Evolutionary conservation across 495 filamentous ascomycete species (phyloP).

Genomic region (Aspergillus haitiensis): DNA sequence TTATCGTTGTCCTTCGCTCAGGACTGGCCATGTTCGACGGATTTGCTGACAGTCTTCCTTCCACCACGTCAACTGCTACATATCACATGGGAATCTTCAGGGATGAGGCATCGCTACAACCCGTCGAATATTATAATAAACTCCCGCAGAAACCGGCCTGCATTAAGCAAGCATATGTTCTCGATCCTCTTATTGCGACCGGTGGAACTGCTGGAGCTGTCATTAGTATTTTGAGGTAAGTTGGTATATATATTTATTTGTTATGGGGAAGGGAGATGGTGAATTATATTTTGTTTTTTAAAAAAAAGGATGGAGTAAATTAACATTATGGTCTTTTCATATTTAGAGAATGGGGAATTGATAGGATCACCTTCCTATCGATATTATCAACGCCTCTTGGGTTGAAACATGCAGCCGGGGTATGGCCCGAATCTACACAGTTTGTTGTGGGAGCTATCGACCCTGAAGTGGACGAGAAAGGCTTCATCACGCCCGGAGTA

Average conservation of each 20-base stretch:
- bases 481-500: constrained; percentile 83
- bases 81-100: constrained; percentile 90
- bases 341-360: constrained; percentile 73
- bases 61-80: constrained; percentile 35
- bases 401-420: constrained; percentile 62
- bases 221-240: constrained; percentile 68
- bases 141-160: constrained; percentile 63
- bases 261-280: background rate
- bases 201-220: constrained; percentile 82
- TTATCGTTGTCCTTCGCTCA: constrained; percentile 36
- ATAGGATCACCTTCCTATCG: constrained; percentile 68
- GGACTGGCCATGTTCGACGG: constrained; percentile 34
- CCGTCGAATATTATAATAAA: constrained; percentile 95
- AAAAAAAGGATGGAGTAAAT: too few relatives aligned
- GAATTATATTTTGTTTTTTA: too few relatives aligned
- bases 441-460: constrained; percentile 80
- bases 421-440: constrained; percentile 69
- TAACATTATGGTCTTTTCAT: background rate
- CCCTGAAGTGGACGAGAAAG: constrained; percentile 61
- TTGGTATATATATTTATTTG: constrained; percentile 4
- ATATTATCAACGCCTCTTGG: constrained; percentile 69
- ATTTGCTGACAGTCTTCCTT: constrained; percentile 25
- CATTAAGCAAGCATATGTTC: constrained; percentile 59
- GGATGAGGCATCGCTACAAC: constrained; percentile 73
- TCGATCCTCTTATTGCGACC: constrained; percentile 90